Conservation (phyloP, 2,329 filamentous ascomycete genomes). For the Chaetomium sp. region DNA sequence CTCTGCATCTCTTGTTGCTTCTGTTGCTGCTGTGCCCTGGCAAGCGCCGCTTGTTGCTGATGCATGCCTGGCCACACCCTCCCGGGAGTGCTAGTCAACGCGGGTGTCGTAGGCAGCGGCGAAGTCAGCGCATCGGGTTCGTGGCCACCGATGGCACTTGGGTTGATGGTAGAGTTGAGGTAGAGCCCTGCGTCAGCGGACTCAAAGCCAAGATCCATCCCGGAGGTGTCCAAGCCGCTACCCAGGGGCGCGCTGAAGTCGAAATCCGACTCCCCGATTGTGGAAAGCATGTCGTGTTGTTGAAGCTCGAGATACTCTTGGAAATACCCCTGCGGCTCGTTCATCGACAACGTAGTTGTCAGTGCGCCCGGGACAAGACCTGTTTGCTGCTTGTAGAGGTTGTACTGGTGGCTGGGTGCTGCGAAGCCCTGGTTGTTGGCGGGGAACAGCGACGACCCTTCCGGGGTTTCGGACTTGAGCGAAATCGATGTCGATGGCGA, state of each 20-base stretch:
- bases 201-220: slow-evolving; percentile 70
- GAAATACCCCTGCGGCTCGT: slow-evolving; percentile 59
- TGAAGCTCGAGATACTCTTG: slow-evolving; percentile 53
- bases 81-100: slow-evolving; percentile 60
- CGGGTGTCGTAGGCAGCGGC: slow-evolving; percentile 46
- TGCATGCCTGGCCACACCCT: slow-evolving; percentile 93
- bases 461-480: slow-evolving; percentile 57
- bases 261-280: slow-evolving; percentile 60
- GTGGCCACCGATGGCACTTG: slow-evolving; percentile 67
- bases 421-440: slow-evolving; percentile 61
- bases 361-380: slow-evolving; percentile 85
- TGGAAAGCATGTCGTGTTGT: slow-evolving; percentile 33
- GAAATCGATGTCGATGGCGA: slow-evolving; percentile 56
- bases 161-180: slow-evolving; percentile 67
- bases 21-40: slow-evolving; percentile 68
- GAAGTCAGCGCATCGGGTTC: slow-evolving; percentile 55
- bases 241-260: slow-evolving; percentile 68
- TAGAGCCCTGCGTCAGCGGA: slow-evolving; percentile 62
- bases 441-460: slow-evolving; percentile 53
- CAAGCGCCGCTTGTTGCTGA: slow-evolving; percentile 79
- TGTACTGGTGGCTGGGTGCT: slow-evolving; percentile 91
- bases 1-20: slow-evolving; percentile 57
- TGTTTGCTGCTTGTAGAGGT: slow-evolving; percentile 93
- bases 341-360: slow-evolving; percentile 77
- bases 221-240: slow-evolving; percentile 34